Base-by-base conservation (phyloP, 495 filamentous ascomycete genomes). In the Podospora pseudopauciseta region DNA sequence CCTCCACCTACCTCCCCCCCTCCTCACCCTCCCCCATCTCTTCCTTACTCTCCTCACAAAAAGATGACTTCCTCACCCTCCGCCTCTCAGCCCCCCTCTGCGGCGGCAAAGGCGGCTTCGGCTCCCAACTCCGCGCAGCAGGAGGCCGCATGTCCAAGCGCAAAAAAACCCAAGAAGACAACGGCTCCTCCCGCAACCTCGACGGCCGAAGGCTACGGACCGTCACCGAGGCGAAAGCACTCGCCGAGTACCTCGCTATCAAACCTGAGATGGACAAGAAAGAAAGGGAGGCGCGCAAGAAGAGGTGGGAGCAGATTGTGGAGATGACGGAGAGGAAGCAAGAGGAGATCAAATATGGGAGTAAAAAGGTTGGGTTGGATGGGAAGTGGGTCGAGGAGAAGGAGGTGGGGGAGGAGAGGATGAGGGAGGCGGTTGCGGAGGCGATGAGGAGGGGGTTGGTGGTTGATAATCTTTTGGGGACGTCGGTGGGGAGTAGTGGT, bases 141-240 rank as follows among this genome's bases (percentile, higher is more conserved):
- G 95, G 95, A 75, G 95, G 95, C 18, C 95, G 95, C 80, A 99
- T 99, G 95, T 95, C 92, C 5, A 93, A 92, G 77, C 91, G 92
- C 76, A 97, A 97, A 85, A 89, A 88, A 78, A 83, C 92, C 67
- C 86, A 91, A 72, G 91, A 97, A 49, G 88, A 90, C 71, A 92
- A 93, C 73, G 91, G 88, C 34, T 97, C 93, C 7, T 96, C 89
- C 72, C 88, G 95, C 57, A 98, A 98, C 71, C 88, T 98, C 16
- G 94, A 98, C 72, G 95, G 95, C 0, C 90, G 96, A 9, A 87
- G 95, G 49, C 79, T 98, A 54, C 89, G 95, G 67, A 97, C 94
- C 7, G 89, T 99, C 54, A 94, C 90, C 64, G 94, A 97, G 73
- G 95, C 96, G 19, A 99, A 98, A 77, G 90, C 91, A 3, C 84